These are phyloP conservation scores for Trichoderma virens DNA, from an alignment of 495 filamentous ascomycete species.

Conservation along the genomic window DNA sequence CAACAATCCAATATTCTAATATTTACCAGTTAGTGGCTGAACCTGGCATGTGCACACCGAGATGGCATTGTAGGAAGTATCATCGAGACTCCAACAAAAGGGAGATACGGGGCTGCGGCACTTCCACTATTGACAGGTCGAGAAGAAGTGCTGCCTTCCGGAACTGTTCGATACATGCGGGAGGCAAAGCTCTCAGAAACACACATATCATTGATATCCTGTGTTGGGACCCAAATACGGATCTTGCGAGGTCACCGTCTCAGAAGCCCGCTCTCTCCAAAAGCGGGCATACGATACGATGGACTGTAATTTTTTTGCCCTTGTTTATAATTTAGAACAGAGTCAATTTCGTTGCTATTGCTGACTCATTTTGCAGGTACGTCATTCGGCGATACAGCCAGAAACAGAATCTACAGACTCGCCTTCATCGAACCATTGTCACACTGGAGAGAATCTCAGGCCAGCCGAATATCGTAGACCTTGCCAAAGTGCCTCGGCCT, in stretches of 20 bases:
- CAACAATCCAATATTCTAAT: constrained; percentile 10
- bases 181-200: constrained; percentile 27
- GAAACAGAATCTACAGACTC: constrained; percentile 22
- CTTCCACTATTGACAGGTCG: constrained; percentile 37
- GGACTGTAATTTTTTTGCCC: constrained; percentile 31
- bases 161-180: constrained; percentile 25
- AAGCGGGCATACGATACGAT: constrained; percentile 41
- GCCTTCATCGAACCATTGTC: constrained; percentile 27
- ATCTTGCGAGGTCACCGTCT: constrained; percentile 35
- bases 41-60: constrained; percentile 36
- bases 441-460: constrained; percentile 25
- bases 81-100: constrained; percentile 28
- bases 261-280: constrained; percentile 36
- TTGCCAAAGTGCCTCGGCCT: constrained; percentile 30
- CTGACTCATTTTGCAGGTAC: constrained; percentile 19
- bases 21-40: constrained; percentile 39
- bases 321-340: background rate
- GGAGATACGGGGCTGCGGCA: constrained; percentile 24
- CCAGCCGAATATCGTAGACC: constrained; percentile 23
- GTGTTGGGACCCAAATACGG: constrained; percentile 33
- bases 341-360: constrained; percentile 11
- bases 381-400: constrained; percentile 30
- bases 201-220: constrained; percentile 28
- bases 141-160: constrained; percentile 24
- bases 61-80: constrained; percentile 37